A percentile compares a stretch with the other conserved stretches of the same genome.
These are phyloP conservation scores for Pecoramyces ruminantium DNA, from an alignment of 192 early-diverging fungal species.

Conservation along the genomic window DNA sequence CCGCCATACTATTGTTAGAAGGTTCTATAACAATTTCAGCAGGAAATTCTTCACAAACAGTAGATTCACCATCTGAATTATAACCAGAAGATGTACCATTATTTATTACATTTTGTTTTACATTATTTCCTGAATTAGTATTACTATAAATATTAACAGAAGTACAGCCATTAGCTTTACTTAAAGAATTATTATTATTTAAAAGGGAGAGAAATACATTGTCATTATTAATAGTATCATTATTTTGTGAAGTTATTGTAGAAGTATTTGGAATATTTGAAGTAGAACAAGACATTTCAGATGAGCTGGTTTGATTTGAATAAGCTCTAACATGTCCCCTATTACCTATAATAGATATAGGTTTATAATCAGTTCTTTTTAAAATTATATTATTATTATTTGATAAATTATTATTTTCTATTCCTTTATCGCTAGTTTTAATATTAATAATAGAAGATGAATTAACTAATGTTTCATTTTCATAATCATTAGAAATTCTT, in stretches of 20 bases:
- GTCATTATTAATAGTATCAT: neutral
- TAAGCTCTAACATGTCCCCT: neutral
- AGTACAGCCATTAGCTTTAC: neutral
- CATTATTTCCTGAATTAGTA: too few relatives aligned
- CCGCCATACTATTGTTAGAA: constrained; percentile 63
- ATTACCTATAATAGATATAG: neutral
- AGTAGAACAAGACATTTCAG: too few relatives aligned
- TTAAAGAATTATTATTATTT: neutral
- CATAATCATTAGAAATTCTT: neutral
- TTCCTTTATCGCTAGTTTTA: too few relatives aligned
- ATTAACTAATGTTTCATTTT: neutral
- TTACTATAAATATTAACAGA: neutral
- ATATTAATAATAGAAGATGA: neutral
- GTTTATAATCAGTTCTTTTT: too few relatives aligned
- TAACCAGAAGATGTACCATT: neutral
- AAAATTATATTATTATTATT: too few relatives aligned
- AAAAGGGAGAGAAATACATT: neutral
- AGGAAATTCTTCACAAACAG: neutral
- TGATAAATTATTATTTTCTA: too few relatives aligned
- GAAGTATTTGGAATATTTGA: neutral
- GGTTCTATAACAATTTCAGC: constrained; percentile 40
- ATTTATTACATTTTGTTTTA: too few relatives aligned
- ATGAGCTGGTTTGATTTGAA: neutral
- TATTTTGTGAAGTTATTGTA: neutral
- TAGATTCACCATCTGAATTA: neutral